A percentile compares a stretch with the other conserved stretches of the same genome.
These are phyloP conservation scores for Cinchona pubescens DNA, from an alignment of 257 asterid species.

Conservation along the genomic window DNA sequence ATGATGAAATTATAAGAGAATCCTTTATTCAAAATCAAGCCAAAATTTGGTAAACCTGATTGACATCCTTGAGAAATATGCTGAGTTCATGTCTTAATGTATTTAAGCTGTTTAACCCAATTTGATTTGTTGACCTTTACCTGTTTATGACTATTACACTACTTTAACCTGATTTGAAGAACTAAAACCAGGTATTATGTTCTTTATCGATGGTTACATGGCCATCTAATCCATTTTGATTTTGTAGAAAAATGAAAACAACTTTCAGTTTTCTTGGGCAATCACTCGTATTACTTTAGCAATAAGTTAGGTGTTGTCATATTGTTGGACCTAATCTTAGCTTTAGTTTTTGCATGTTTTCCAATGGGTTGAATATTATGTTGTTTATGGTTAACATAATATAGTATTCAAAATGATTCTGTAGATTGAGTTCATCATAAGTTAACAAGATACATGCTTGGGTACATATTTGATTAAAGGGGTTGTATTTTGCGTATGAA, in stretches of 20 bases:
- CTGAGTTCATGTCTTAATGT: background rate
- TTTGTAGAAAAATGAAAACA: background rate
- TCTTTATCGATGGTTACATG: background rate
- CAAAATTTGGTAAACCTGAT: background rate
- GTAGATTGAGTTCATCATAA: background rate
- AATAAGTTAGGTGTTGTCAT: background rate
- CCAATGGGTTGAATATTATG: too few species aligned
- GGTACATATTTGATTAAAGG: background rate
- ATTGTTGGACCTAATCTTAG: background rate
- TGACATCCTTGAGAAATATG: background rate
- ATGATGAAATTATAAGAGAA: background rate
- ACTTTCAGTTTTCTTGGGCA: background rate
- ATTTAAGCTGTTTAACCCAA: background rate
- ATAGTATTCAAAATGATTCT: too few species aligned
- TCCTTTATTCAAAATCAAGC: background rate
- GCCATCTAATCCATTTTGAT: background rate
- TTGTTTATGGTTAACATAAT: background rate
- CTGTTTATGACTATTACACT: background rate
- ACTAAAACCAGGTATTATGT: background rate
- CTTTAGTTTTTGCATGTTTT: background rate
- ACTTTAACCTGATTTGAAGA: background rate
- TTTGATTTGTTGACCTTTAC: background rate
- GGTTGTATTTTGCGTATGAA: background rate
- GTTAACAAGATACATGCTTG: background rate
- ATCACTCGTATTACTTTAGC: background rate